Percentiles rank a stretch among this genome's conserved stretches.
These are phyloP conservation scores for Cercospora berteroae DNA, from an alignment of 2,329 filamentous ascomycete genomes.

Conservation along the genomic window DNA sequence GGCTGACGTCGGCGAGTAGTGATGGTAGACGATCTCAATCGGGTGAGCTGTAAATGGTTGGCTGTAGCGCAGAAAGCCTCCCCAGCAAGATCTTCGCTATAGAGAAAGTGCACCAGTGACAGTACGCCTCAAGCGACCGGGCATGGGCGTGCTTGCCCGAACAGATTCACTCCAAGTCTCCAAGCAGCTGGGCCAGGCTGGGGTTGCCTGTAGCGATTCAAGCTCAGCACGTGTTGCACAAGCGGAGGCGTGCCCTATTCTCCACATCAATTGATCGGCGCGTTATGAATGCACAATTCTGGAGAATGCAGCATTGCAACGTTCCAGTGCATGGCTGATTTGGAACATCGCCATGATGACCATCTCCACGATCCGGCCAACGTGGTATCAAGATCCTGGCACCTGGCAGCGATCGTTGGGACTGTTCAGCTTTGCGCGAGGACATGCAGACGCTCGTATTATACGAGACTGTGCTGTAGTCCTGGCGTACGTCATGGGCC, in stretches of 20 bases:
- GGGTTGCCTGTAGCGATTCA: neutral
- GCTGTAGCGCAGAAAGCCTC: neutral
- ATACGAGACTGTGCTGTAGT: neutral
- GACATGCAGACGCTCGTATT: neutral
- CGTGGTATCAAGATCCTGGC: neutral
- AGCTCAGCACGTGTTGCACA: neutral
- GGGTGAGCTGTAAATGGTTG: neutral
- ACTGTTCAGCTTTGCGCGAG: neutral
- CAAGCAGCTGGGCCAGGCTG: neutral
- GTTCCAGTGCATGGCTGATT: neutral
- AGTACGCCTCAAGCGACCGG: neutral
- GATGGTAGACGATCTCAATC: neutral
- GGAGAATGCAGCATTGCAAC: neutral
- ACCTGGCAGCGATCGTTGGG: neutral
- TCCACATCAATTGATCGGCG: neutral
- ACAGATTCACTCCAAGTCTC: neutral
- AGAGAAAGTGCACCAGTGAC: neutral
- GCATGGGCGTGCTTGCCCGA: neutral
- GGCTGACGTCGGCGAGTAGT: neutral
- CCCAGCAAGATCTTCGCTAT: neutral
- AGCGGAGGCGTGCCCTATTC: neutral
- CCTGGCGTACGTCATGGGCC: neutral
- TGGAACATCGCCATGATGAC: neutral
- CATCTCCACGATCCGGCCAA: neutral
- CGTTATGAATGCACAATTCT: neutral